Evolutionary conservation across 495 filamentous ascomycete genomes (phyloP), one percentile per base, ranked within the genome.

Genomic region (Talaromyces proteolyticus): DNA sequence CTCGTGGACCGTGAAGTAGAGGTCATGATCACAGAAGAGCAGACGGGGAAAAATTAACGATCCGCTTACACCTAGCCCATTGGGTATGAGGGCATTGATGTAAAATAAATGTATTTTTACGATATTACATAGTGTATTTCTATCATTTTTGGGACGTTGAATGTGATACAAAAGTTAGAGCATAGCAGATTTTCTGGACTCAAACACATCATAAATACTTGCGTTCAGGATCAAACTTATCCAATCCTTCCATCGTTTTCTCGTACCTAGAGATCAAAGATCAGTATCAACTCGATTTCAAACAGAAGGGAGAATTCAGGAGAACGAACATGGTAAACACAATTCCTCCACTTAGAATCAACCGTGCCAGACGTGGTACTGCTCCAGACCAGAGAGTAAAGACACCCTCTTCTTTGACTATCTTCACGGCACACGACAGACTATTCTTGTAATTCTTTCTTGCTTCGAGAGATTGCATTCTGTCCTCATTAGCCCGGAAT

Each of bases 401-500:
- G 19, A 96, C 29, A 6, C 93, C 92, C 68, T 98, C 93, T 48
- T 96, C 86, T 64, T 81, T 88, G 59, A 91, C 85, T 54, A 98
- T 93, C 49, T 84, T 72, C 16, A 79, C 76, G 2, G 87, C 93
- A 64, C 93, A 98, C 29, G 82, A 76, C 57, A 96, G 83, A 55
- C 85, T 93, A 65, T 97, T 96, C 59, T 82, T 88, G 58, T 98
- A 98, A 53, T 87, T 68, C 41, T 72, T 76, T 47, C 80, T 80
- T 6, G 93, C 90, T 63, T 96, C 91, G 39, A 96, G 86, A 22
- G 88, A 93, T 82, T 98, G 93, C 94, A 98, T 98, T 51, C 91
- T 84, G 52, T 53, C 50, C 25, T 36, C 4, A 14, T 25, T 21
- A 59, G 55, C 53, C 46, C 12, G 14, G 2, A 4, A 37, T 1